Percentiles rank a stretch among this genome's conserved stretches.
These are phyloP conservation scores for Nakaseomyces delphensis DNA, from an alignment of 1,139 yeast species.

Conservation along the genomic window DNA sequence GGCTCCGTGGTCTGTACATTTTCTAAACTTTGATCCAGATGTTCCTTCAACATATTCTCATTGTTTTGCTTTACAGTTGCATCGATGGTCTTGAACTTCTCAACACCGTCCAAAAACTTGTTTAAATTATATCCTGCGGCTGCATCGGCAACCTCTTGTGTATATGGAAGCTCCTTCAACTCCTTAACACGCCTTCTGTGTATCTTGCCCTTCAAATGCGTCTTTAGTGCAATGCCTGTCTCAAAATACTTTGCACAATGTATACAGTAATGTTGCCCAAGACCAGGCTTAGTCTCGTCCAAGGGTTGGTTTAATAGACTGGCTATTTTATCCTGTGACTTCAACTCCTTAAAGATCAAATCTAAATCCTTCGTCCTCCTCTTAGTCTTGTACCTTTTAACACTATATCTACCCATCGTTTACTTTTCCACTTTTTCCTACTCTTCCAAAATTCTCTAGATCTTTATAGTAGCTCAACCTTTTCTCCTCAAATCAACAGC, in stretches of 20 bases:
- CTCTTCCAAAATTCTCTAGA: too few species aligned
- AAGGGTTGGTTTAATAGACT: slow-evolving; percentile 68
- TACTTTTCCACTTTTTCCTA: neutral
- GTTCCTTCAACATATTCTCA: slow-evolving; percentile 25
- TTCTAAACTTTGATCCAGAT: slow-evolving; percentile 21
- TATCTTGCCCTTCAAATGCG: slow-evolving; percentile 65
- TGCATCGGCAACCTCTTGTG: slow-evolving; percentile 82
- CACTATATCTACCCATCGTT: slow-evolving; percentile 78
- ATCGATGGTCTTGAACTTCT: slow-evolving; percentile 38
- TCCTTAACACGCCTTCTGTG: slow-evolving; percentile 83
- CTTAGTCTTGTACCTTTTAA: slow-evolving; percentile 66
- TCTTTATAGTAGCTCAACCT: too few species aligned
- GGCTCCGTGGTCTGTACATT: slow-evolving; percentile 29
- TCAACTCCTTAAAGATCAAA: slow-evolving; percentile 67
- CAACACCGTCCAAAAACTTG: slow-evolving; percentile 55
- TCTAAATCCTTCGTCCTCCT: slow-evolving; percentile 83
- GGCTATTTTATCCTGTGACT: slow-evolving; percentile 52
- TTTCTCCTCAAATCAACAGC: too few species aligned
- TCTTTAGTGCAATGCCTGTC: slow-evolving; percentile 59
- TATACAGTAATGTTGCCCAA: slow-evolving; percentile 89
- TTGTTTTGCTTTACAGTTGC: slow-evolving; percentile 27
- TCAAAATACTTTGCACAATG: slow-evolving; percentile 93
- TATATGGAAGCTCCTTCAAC: slow-evolving; percentile 69
- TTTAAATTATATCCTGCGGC: slow-evolving; percentile 73
- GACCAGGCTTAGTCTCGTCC: slow-evolving; percentile 86